Percentiles rank a stretch among this genome's conserved stretches.
Conservation (phyloP, 139 green algal species). For the Chlorella sp. region DNA sequence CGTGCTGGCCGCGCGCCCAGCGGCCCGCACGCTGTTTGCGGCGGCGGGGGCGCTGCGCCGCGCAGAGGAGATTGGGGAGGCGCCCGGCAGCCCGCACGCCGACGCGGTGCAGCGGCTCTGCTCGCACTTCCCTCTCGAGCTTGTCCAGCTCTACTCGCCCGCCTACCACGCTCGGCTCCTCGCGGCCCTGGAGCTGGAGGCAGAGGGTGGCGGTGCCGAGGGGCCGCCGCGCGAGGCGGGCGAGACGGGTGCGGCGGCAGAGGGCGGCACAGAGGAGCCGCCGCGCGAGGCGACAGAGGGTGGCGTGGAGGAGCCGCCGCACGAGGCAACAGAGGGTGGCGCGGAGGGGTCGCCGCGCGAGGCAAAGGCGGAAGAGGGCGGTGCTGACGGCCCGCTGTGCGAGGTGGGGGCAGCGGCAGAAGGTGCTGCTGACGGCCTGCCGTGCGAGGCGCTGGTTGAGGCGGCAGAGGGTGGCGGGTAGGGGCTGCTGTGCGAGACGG, state of each 20-base stretch:
- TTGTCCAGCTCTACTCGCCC: not conserved
- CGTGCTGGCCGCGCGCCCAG: slow-evolving; percentile 3
- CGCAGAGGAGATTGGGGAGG: too few relatives aligned
- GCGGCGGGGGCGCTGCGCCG: slow-evolving; percentile 11
- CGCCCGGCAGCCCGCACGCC: not conserved
- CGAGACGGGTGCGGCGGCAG: too few relatives aligned
- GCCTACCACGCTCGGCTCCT: not conserved
- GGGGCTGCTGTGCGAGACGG: too few relatives aligned
- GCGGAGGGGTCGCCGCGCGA: too few relatives aligned
- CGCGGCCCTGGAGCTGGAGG: not conserved
- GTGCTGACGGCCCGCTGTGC: too few relatives aligned
- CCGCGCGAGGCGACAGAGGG: too few relatives aligned
- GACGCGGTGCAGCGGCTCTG: not conserved
- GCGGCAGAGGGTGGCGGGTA: not conserved
- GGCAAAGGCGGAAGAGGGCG: not conserved
- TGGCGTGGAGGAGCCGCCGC: too few relatives aligned
- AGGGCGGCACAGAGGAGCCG: too few relatives aligned
- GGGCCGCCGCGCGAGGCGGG: too few relatives aligned
- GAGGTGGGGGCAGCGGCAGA: not conserved
- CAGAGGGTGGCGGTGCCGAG: too few relatives aligned
- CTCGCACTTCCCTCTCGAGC: not conserved
- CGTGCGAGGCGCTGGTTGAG: not conserved
- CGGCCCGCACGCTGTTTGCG: not conserved
- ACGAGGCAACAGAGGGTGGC: too few relatives aligned
- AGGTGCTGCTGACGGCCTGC: not conserved